Evolutionary conservation across 78 protist species (phyloP).

Genomic region (Pigoraptor vietnamica): DNA sequence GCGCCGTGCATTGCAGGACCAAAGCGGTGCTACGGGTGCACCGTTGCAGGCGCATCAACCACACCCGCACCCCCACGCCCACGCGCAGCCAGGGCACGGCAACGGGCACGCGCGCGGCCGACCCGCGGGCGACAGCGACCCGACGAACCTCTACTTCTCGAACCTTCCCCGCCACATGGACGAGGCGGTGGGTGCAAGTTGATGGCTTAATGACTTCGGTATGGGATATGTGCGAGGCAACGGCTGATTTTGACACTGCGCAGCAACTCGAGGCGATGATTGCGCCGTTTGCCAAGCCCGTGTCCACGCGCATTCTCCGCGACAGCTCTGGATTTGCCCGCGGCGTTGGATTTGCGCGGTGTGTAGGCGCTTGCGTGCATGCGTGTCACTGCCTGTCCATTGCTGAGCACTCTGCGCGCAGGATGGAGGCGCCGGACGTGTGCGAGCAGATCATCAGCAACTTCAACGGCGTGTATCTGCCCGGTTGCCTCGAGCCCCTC

Average conservation of each 20-base stretch:
- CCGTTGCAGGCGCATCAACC: background rate
- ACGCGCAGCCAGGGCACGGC: background rate
- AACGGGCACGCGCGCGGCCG: background rate
- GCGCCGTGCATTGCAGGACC: too few relatives aligned
- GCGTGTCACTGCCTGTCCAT: background rate
- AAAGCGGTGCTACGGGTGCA: background rate
- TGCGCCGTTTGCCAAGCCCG: background rate
- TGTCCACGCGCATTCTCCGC: conserved; percentile 26
- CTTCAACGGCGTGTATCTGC: background rate
- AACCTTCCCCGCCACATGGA: conserved; percentile 6
- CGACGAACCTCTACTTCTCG: conserved; percentile 28
- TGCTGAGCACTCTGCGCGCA: background rate
- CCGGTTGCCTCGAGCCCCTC: background rate
- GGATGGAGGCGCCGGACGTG: conserved; percentile 7
- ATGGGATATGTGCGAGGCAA: background rate
- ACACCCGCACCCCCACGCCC: background rate
- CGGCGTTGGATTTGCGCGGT: conserved; percentile 26
- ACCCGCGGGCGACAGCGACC: conserved; percentile 5
- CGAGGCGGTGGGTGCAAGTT: background rate
- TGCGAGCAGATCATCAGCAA: conserved; percentile 15
- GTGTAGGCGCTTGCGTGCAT: background rate
- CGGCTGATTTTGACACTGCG: background rate
- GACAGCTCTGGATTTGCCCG: conserved; percentile 7
- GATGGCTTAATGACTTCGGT: background rate
- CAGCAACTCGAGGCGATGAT: conserved; percentile 3